phyloP scores from a whole-genome alignment of 192 early-diverging fungal species.

The Coemansia sp. region DNA sequence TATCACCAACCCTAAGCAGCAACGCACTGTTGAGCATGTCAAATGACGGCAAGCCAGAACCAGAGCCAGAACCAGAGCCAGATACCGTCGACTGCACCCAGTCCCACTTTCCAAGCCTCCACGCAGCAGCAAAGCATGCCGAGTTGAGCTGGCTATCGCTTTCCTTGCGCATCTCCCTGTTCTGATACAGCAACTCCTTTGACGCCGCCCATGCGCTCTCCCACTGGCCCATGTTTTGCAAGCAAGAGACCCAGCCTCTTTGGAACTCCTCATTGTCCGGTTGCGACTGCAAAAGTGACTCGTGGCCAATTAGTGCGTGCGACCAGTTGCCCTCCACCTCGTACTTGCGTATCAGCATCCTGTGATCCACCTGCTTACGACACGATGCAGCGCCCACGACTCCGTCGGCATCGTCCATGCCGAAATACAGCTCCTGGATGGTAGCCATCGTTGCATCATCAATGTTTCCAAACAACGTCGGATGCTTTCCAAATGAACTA shows the following conservation, averaged over 20 bases:
- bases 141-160: conserved; percentile 23
- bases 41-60: conserved; percentile 14
- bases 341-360: conserved; percentile 36
- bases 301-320: conserved; percentile 54
- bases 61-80: not conserved
- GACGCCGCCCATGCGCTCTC: conserved; percentile 52
- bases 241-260: conserved; percentile 43
- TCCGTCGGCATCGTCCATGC: conserved; percentile 49
- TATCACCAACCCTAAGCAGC: conserved; percentile 20
- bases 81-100: conserved; percentile 27
- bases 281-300: conserved; percentile 39
- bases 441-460: conserved; percentile 32
- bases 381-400: conserved; percentile 42
- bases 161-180: not conserved
- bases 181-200: conserved; percentile 28
- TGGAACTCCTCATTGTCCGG: conserved; percentile 34
- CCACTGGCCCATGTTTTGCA: conserved; percentile 57
- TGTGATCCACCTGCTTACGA: conserved; percentile 32
- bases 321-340: conserved; percentile 56
- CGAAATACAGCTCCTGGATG: conserved; percentile 50
- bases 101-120: conserved; percentile 52
- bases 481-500: conserved; percentile 12
- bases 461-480: conserved; percentile 35
- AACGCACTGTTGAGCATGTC: conserved; percentile 37
- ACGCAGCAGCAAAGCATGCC: conserved; percentile 49